Evolutionary conservation across 1,284 basidiomycete species (phyloP).

Genomic region (Malassezia arunalokei): DNA sequence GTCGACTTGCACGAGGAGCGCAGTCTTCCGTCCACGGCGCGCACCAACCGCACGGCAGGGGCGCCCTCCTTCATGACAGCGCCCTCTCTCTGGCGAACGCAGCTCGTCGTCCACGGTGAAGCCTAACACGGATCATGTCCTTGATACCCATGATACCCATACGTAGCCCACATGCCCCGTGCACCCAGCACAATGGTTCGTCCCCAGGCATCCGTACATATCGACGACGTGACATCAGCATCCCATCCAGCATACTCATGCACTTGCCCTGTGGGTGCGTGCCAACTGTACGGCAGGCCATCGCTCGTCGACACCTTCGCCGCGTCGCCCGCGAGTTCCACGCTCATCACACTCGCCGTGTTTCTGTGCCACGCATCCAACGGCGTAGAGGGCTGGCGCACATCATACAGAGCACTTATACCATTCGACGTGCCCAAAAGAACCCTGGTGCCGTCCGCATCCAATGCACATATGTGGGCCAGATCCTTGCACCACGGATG

Average conservation of each 20-base stretch:
- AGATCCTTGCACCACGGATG: background rate
- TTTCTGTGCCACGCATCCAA: constrained; percentile 4
- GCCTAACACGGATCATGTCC: no score
- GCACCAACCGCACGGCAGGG: background rate
- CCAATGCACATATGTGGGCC: constrained; percentile 5
- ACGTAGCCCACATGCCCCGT: background rate
- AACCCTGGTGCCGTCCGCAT: constrained; percentile 8
- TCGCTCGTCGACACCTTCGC: constrained; percentile 19
- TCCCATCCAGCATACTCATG: constrained; percentile 33
- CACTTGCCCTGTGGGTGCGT: background rate
- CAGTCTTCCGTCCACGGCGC: no score
- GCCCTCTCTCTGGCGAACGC: background rate
- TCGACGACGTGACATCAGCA: constrained; percentile 16
- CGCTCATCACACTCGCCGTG: constrained; percentile 3
- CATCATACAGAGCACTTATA: constrained; percentile 7
- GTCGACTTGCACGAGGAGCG: constrained; percentile 16
- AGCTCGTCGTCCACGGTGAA: no score
- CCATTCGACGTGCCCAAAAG: background rate
- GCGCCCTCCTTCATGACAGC: background rate
- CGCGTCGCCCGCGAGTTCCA: background rate
- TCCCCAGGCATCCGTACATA: background rate
- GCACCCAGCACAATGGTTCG: background rate
- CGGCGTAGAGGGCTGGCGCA: background rate
- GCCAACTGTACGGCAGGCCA: constrained; percentile 23
- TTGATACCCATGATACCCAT: background rate